These are phyloP conservation scores for cucumber (Cucumis sativus) DNA, from an alignment of 306 rosid genomes.

Conservation along the genomic window Cucumber_9930_V3 NC_026658.2:2293001-2293500, in stretches of 20 bases:
- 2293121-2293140: not conserved
- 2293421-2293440: not conserved
- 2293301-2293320: not conserved
- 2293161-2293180: not conserved
- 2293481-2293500: no score
- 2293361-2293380: not conserved
- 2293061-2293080: not conserved
- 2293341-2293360: not conserved
- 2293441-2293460: not conserved
- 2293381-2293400: not conserved
- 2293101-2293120: not conserved
- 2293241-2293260: not conserved
- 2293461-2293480: not conserved
- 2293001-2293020: not conserved
- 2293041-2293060: not conserved
- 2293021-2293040: not conserved
- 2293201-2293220: not conserved
- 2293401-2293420: not conserved
- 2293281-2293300: not conserved
- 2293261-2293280: not conserved
- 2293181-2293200: not conserved
- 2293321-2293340: not conserved
- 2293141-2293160: not conserved
- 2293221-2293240: not conserved
- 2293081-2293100: not conserved